A percentile compares a stretch with the other conserved stretches of the same genome.
Evolutionary conservation across 306 rosid genomes (phyloP).

Genomic region (Cotoneaster glaucophyllus): DNA sequence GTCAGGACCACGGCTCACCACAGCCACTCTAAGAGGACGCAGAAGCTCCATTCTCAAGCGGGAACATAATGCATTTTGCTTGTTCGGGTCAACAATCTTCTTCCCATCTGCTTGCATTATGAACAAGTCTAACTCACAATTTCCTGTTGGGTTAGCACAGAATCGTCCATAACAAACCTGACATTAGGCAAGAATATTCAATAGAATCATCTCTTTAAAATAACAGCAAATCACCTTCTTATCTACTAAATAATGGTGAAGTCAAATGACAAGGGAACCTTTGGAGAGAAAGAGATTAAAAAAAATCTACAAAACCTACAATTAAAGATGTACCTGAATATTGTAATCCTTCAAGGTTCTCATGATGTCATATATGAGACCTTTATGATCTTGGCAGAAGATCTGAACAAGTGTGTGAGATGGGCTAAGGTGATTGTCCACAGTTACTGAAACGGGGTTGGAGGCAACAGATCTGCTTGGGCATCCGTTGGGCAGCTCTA

Average conservation of each 20-base stretch:
- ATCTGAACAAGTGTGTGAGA: constrained; percentile 49
- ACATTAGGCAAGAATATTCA: background rate
- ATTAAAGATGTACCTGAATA: constrained; percentile 28
- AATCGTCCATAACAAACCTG: constrained; percentile 51
- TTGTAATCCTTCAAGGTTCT: constrained; percentile 61
- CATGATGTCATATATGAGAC: constrained; percentile 54
- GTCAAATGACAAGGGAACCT: too few relatives aligned
- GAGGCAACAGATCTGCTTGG: constrained; percentile 23
- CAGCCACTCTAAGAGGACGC: constrained; percentile 44
- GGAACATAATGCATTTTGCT: constrained; percentile 37
- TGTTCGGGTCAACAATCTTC: constrained; percentile 38
- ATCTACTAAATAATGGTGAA: background rate
- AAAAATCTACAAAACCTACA: too few relatives aligned
- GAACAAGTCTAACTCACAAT: constrained; percentile 44
- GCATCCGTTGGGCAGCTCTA: constrained; percentile 28
- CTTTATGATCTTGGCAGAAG: constrained; percentile 50
- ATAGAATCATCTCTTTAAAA: background rate
- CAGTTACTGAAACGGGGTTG: constrained; percentile 23
- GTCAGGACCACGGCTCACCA: constrained; percentile 53
- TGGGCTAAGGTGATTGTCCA: constrained; percentile 49
- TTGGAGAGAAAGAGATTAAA: too few relatives aligned
- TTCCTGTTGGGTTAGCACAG: constrained; percentile 32
- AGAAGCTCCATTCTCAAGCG: constrained; percentile 50
- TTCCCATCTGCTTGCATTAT: constrained; percentile 45
- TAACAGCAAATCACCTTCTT: background rate